phyloP scores from a whole-genome alignment of 805 yeast species.

The Saccharomycopsis fodiens region DNA sequence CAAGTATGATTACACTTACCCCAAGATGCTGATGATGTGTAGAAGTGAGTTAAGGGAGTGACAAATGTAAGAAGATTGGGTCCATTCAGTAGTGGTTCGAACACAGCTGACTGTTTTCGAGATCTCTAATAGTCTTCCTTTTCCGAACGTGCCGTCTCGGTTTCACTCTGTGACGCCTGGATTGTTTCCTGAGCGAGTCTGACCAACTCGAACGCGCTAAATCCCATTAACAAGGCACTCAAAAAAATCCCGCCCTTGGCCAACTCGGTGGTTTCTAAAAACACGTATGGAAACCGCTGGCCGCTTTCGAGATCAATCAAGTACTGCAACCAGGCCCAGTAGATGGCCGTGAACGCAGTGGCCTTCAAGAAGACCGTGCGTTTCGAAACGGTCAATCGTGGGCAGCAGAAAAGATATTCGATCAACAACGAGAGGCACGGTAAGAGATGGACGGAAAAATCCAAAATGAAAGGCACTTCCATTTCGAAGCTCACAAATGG shows the following conservation, averaged over 20 bases:
- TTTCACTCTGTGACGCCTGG: background rate
- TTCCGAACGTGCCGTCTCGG: background rate
- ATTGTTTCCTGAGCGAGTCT: background rate
- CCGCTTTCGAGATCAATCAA: constrained; percentile 8
- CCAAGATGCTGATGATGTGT: too few species aligned
- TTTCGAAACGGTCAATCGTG: constrained; percentile 1
- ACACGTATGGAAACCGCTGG: constrained; percentile 3
- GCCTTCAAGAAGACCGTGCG: background rate
- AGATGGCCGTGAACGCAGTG: background rate
- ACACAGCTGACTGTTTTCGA: too few species aligned
- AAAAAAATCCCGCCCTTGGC: background rate
- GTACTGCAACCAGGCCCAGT: constrained; percentile 3
- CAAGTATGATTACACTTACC: too few species aligned
- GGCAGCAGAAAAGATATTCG: constrained; percentile 1
- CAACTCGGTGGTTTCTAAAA: background rate
- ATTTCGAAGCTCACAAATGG: background rate
- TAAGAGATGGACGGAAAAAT: constrained; percentile 3
- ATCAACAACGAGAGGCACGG: constrained; percentile 4
- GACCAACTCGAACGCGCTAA: background rate
- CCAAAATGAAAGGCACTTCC: constrained; percentile 2
- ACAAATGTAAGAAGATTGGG: too few species aligned
- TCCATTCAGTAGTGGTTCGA: too few species aligned
- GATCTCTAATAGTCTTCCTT: too few species aligned
- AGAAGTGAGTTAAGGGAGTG: too few species aligned
- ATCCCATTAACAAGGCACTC: background rate